Percentiles rank a stretch among this genome's conserved stretches.
Conservation (phyloP, 805 yeast genomes). For the Kazachstania taianensis region DNA sequence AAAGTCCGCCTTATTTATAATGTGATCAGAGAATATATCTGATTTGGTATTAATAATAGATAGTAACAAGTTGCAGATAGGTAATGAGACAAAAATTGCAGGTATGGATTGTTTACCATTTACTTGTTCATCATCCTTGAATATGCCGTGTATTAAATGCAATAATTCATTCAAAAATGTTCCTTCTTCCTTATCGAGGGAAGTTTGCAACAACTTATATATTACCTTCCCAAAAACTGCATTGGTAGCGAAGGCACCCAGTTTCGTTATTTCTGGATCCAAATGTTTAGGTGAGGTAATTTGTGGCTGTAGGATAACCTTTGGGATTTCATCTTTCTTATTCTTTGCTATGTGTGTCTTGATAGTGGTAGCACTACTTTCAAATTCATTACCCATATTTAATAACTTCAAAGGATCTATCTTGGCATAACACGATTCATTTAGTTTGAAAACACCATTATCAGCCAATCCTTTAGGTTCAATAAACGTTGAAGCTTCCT, state of each 20-base stretch:
- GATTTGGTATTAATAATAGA: slow-evolving; percentile 38
- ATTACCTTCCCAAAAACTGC: slow-evolving; percentile 45
- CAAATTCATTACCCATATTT: slow-evolving; percentile 39
- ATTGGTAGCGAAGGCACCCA: slow-evolving; percentile 45
- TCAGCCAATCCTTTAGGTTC: slow-evolving; percentile 61
- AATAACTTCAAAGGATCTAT: slow-evolving; percentile 51
- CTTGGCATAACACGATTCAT: slow-evolving; percentile 32
- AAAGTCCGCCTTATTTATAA: slow-evolving; percentile 46
- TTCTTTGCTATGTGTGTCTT: slow-evolving; percentile 34
- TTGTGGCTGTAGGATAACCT: slow-evolving; percentile 42
- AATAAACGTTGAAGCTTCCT: slow-evolving; percentile 48
- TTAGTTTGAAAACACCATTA: slow-evolving; percentile 56
- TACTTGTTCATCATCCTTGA: slow-evolving; percentile 39
- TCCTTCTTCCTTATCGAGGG: slow-evolving; percentile 43
- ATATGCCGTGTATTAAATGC: slow-evolving; percentile 58
- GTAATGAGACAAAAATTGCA: slow-evolving; percentile 42
- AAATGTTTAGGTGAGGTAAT: slow-evolving; percentile 23
- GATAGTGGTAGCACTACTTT: slow-evolving; percentile 41
- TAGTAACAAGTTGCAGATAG: slow-evolving; percentile 47
- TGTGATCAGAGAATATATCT: slow-evolving; percentile 34
- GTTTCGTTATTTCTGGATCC: slow-evolving; percentile 29
- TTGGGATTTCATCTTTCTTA: slow-evolving; percentile 31
- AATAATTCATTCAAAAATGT: slow-evolving; percentile 48
- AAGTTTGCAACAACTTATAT: slow-evolving; percentile 45
- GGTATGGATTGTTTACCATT: slow-evolving; percentile 34